Conservation (phyloP, 139 green algal genomes). For the Chlorella sp. region DNA sequence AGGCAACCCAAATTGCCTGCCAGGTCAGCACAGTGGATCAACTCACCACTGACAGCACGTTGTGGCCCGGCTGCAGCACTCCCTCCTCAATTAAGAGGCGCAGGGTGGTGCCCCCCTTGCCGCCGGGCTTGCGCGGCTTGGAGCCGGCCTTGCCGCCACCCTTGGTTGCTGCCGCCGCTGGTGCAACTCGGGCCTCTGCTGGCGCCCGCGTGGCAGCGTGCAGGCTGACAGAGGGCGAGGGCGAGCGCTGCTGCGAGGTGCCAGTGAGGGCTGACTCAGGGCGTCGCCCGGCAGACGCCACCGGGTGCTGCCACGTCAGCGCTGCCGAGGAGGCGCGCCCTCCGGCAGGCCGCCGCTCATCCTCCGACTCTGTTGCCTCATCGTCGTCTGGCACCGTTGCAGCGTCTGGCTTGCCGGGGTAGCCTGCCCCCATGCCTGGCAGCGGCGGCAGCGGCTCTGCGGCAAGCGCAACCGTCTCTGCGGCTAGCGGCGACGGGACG, state of each 20-base stretch:
- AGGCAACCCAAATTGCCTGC: too few species aligned
- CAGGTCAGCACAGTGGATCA: background rate
- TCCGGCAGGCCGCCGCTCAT: background rate
- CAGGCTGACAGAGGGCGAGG: constrained; percentile 7
- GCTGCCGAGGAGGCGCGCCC: background rate
- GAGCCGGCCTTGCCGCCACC: background rate
- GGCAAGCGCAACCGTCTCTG: background rate
- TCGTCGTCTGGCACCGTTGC: background rate
- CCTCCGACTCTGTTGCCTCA: constrained; percentile 21
- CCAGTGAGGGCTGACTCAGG: background rate
- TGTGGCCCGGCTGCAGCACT: constrained; percentile 68
- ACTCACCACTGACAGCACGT: constrained; percentile 65
- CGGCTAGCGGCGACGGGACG: background rate
- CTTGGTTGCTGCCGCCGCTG: background rate
- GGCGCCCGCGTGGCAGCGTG: too few species aligned
- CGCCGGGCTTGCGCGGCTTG: constrained; percentile 12
- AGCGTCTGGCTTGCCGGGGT: background rate
- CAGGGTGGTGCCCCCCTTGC: constrained; percentile 65
- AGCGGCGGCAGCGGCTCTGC: constrained; percentile 6
- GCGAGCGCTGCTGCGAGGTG: constrained; percentile 8
- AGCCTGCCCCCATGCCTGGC: background rate
- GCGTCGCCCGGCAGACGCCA: background rate
- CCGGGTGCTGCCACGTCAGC: background rate
- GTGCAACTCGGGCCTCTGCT: too few species aligned
- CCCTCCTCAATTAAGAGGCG: constrained; percentile 76